Evolutionary conservation across 2,329 filamentous ascomycete genomes (phyloP), one percentile per base, ranked within the genome.

Genomic region (Didymella glomerata): DNA sequence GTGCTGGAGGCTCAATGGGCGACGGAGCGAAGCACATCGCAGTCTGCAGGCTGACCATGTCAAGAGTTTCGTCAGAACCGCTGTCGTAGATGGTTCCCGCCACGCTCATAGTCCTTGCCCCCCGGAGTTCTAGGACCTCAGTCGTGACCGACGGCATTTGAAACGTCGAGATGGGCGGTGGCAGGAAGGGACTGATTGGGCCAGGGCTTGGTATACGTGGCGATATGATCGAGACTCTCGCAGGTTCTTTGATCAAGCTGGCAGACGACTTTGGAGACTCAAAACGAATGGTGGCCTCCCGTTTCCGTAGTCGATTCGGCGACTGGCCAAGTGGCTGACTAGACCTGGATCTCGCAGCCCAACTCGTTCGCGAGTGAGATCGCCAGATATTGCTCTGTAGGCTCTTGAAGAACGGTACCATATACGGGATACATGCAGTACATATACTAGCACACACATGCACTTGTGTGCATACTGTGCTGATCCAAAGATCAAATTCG

Each of bases 351-450:
- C 54, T 62, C 16, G 47, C 38, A 13, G 42, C 54, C 50, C 57
- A 67, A 14, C 63, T 67, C 38, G 60, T 61, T 1, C 61, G 48
- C 24, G 62, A 60, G 9, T 65, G 55, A 11, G 62, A 57, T 38
- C 65, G 60, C 46, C 64, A 64, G 10, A 67, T 48, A 5, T 56
- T 65, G 2, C 61, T 55, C 16, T 71, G 68, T 0, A 69, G 30
- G 24, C 60, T 59, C 32, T 66, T 67, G 47, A 75, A 72, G 46
- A 71, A 70, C 0, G 70, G 69, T 7, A 72, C 65, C 66, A 76
- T 71, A 45, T 71, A 75, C 5, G 72, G 74, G 30, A 76, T 71
- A 49, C 72, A 73, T 28, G 72, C 73, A 8, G 74, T 76, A 8
- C 63, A 65, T 25, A 76, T 71, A 40, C 67, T 69, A 5, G 70